These are phyloP conservation scores for Nicotiana rustica DNA, from an alignment of 305 asterid species.

Conservation along the genomic window DNA sequence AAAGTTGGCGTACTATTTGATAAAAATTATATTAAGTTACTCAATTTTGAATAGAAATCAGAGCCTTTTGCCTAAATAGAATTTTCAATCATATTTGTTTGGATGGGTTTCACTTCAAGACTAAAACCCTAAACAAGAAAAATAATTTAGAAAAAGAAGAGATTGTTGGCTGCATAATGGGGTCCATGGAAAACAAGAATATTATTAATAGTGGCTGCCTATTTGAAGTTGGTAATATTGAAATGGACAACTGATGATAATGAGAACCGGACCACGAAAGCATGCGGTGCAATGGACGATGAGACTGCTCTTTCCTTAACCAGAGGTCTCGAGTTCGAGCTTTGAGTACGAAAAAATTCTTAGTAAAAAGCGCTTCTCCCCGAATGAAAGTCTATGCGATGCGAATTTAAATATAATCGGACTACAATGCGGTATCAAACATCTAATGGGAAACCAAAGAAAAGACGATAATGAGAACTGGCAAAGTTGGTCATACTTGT, in stretches of 20 bases:
- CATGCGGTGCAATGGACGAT: too few relatives aligned
- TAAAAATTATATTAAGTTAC: background rate
- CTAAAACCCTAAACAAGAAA: background rate
- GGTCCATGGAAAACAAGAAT: background rate
- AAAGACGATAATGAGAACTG: constrained; percentile 34
- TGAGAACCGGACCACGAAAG: too few relatives aligned
- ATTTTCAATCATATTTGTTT: background rate
- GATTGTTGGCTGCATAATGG: background rate
- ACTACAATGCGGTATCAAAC: too few relatives aligned
- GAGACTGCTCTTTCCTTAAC: too few relatives aligned
- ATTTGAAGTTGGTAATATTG: constrained; percentile 39
- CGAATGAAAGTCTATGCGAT: too few relatives aligned
- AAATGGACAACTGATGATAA: constrained; percentile 39
- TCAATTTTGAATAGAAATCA: background rate
- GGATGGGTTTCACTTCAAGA: background rate
- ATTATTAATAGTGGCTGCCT: background rate
- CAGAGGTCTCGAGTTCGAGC: too few relatives aligned
- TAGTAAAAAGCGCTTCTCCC: too few relatives aligned
- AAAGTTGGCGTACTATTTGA: background rate
- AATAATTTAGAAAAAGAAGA: background rate
- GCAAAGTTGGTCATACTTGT: constrained; percentile 35
- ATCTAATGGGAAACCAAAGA: too few relatives aligned
- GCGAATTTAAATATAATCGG: too few relatives aligned
- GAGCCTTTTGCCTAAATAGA: background rate
- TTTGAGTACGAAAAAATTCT: too few relatives aligned